These are phyloP conservation scores for Casuarina glauca DNA, from an alignment of 306 rosid genomes.

Conservation along the genomic window DNA sequence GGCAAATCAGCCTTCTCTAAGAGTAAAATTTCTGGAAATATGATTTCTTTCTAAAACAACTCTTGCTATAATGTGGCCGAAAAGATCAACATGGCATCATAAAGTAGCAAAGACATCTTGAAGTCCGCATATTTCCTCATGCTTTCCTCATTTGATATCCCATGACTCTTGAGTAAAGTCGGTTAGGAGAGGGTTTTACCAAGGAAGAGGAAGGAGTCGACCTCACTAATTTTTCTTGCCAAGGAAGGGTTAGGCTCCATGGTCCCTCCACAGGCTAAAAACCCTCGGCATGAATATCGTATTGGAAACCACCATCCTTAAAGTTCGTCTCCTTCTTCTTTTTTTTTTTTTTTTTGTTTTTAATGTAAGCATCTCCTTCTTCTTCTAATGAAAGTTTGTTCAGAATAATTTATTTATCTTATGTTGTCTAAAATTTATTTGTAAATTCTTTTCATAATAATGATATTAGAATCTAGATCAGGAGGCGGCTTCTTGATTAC, in stretches of 20 bases:
- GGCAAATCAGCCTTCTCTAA: too few relatives aligned
- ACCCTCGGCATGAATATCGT: conserved; percentile 58
- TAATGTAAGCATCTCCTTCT: too few relatives aligned
- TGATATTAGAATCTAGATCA: too few relatives aligned
- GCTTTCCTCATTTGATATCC: conserved; percentile 64
- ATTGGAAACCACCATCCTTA: conserved; percentile 42
- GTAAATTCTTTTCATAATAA: too few relatives aligned
- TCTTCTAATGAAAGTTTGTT: too few relatives aligned
- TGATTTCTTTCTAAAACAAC: conserved; percentile 32
- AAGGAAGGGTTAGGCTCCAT: conserved; percentile 68
- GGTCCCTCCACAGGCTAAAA: conserved; percentile 73
- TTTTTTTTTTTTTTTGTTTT: neutral
- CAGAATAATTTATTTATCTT: too few relatives aligned
- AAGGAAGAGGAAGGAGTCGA: conserved; percentile 43
- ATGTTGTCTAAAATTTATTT: too few relatives aligned
- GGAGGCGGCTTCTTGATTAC: too few relatives aligned
- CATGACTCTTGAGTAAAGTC: conserved; percentile 21
- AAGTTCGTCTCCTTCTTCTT: conserved; percentile 29
- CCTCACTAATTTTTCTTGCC: conserved; percentile 46
- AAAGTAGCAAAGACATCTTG: conserved; percentile 79
- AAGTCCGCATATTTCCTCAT: conserved; percentile 75
- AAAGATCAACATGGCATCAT: conserved; percentile 64
- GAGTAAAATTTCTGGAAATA: too few relatives aligned
- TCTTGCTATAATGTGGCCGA: conserved; percentile 63
- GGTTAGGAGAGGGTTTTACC: conserved; percentile 34